Evolutionary conservation across 2,329 filamentous ascomycete genomes (phyloP), one percentile per base, ranked within the genome.

Genomic region (Neonectria magnoliae): DNA sequence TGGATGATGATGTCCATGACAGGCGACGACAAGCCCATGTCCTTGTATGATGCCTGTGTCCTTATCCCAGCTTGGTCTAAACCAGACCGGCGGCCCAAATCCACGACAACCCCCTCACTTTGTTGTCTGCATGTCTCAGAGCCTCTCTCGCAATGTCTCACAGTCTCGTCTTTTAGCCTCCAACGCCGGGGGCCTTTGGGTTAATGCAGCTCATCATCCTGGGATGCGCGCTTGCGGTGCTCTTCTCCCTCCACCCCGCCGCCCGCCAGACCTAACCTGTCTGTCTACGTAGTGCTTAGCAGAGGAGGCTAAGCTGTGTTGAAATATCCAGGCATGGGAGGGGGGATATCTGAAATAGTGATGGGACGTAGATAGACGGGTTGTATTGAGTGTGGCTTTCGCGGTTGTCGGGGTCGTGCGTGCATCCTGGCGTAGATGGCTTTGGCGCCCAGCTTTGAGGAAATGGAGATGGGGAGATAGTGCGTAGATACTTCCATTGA

Each of bases 191-290:
- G 53, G 14, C 53, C 45, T 25, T 45, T 42, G 60, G 51, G 33
- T 63, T 58, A 51, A 63, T 63, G 60, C 60, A 58, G 44, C 60
- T 63, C 60, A 63, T 58, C 56, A 33, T 58, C 55, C 55, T 54
- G 33, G 48, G 54, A 41, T 62, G 54, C 42, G 41, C 38, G 50
- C 57, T 55, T 53, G 22, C 18, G 18, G 20, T 33, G 25, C 14
- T 27, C 25, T 20, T 55, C 57, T 55, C 60, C 55, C 55, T 36
- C 47, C 52, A 44, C 38, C 25, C 5, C 4, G 25, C 25, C 25
- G 25, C 27, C 33, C 18, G 18, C 20, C 45, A 16, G 25, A n/a
- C 33, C 11, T 36, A 14, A 42, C 7, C n/a, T 20, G 5, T 20
- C 38, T 18, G 36, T 14, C 16, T 16, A 38, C 36, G 13, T 38